Evolutionary conservation across 176 grass and related monocot species (phyloP), one percentile per base, ranked within the genome.

Genomic region (Triticum dicoccoides): DNA sequence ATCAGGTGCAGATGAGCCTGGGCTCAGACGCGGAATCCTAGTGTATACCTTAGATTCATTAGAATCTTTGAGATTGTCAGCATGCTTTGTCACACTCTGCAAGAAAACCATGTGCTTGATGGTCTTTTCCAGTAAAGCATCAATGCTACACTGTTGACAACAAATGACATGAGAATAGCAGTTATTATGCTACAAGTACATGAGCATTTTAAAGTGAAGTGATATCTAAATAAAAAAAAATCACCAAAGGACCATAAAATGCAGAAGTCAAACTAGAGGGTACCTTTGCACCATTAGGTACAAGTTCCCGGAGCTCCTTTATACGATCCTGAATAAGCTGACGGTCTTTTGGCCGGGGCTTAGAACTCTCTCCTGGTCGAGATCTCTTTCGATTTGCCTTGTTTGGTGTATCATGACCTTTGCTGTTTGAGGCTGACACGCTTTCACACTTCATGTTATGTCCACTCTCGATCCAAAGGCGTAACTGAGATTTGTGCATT

Each of bases 281-380:
- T 82, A 95, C 94, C 94, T 95, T 95, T 83, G 91, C 87, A 7
- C 94, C 94, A 89, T 93, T 95, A 76, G 94, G 94, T 80, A 95
- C 91, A 27, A 95, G 86, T 93, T 95, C 91, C 62, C 94, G 84
- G 75, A 95, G 89, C 71, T 95, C 94, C 84, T 93, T 95, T 78
- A 95, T 93, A 83, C 94, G 94, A 90, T 95, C 94, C 77, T 95
- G 94, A 85, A 95, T 95, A 86, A 95, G 89, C 24, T 95, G 94
- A 11, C 94, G 86, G 71, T 95, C 94, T 83, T 95, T 95, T 18
- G 94, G 94, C 42, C 94, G 84, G 77, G 94, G 91, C 76, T 86
- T 95, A 72, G 91, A 76, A 74, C 44, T 93, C 79, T 95, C 94
- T 91, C 89, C 94, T 68, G 87, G 87, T 89, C 94, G 88, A 77